Evolutionary conservation across 352 stramenopile genomes (phyloP).

Genomic region (Pythium sukuiense): DNA sequence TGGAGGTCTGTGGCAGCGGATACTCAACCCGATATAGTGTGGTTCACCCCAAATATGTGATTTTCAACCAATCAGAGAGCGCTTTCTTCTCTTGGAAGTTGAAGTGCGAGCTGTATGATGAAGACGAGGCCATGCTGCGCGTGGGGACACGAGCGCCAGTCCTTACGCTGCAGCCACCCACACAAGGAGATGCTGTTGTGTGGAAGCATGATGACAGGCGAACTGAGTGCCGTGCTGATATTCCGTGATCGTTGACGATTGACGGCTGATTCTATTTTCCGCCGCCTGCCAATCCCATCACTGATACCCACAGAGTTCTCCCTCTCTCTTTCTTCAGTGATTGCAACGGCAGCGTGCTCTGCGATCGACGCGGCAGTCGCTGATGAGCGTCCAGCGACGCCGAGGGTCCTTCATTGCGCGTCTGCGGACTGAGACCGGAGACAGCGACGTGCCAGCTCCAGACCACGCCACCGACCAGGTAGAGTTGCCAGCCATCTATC

Average conservation of each 20-base stretch:
- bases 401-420: conserved; percentile 51
- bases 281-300: not conserved
- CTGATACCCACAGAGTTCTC: not conserved
- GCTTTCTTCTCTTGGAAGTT: not conserved
- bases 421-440: conserved; percentile 40
- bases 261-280: conserved; percentile 9
- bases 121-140: not conserved
- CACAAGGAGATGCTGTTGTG: no score
- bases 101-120: conserved; percentile 2
- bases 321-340: no score
- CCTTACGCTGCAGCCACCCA: not conserved
- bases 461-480: not conserved
- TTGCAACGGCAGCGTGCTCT: no score
- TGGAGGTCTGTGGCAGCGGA: not conserved
- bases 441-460: conserved; percentile 1
- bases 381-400: conserved; percentile 7
- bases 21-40: conserved; percentile 1
- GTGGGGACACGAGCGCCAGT: not conserved
- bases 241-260: not conserved
- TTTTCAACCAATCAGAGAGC: conserved; percentile 27
- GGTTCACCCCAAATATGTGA: not conserved
- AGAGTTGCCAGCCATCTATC: no score
- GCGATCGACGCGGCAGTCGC: not conserved
- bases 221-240: no score
- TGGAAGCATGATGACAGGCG: no score